Conservation (phyloP, 768 basidiomycete genomes). For the Panaeolus papilionaceus region DNA sequence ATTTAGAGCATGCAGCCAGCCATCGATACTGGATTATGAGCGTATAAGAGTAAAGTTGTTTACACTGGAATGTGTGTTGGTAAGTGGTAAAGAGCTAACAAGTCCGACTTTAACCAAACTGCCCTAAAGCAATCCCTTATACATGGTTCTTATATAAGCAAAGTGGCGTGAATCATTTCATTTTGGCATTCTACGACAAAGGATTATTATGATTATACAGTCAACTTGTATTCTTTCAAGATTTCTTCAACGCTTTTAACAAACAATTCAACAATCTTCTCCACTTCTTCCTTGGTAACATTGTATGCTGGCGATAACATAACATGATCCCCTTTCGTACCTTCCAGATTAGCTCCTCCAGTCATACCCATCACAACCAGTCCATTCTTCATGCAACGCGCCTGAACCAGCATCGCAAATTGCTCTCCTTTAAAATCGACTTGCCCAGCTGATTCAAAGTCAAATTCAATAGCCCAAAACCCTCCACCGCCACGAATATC, state of each 20-base stretch:
- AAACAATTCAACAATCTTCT: constrained; percentile 69
- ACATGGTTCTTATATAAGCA: constrained; percentile 50
- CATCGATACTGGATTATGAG: constrained; percentile 69
- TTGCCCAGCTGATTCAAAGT: constrained; percentile 54
- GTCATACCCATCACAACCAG: constrained; percentile 77
- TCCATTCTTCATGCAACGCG: constrained; percentile 67
- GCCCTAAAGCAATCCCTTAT: constrained; percentile 41
- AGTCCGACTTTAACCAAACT: constrained; percentile 39
- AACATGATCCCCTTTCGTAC: constrained; percentile 71
- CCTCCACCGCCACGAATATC: constrained; percentile 86
- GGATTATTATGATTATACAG: constrained; percentile 23
- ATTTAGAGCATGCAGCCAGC: constrained; percentile 90
- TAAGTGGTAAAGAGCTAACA: constrained; percentile 33
- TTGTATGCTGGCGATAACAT: constrained; percentile 86
- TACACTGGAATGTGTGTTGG: constrained; percentile 38
- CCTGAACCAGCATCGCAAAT: constrained; percentile 78
- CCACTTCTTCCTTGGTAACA: constrained; percentile 70
- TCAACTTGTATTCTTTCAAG: constrained; percentile 43
- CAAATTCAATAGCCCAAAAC: constrained; percentile 88
- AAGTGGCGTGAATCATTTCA: constrained; percentile 40
- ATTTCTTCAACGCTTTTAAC: constrained; percentile 73
- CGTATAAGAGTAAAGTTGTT: constrained; percentile 36
- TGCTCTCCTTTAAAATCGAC: constrained; percentile 55
- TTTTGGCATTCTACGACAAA: constrained; percentile 16
- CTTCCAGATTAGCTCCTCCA: constrained; percentile 72